These are phyloP conservation scores for Arabidopsis lyrata DNA, from an alignment of 441 rosid species.

Conservation along the genomic window DNA sequence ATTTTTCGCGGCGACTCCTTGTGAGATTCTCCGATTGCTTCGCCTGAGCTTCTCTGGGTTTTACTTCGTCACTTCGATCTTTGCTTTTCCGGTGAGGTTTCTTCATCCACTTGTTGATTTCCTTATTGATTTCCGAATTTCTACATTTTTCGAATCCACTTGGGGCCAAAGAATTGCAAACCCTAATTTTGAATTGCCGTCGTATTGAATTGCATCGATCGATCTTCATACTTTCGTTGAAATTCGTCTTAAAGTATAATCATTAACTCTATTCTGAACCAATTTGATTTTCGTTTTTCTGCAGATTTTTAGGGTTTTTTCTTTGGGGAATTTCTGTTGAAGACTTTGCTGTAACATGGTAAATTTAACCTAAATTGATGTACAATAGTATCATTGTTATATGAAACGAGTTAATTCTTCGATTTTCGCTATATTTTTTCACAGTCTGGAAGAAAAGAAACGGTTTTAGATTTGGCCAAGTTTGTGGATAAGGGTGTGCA, in stretches of 20 bases:
- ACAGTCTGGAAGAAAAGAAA: constrained; percentile 89
- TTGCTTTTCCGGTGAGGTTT: background rate
- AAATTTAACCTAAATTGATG: background rate
- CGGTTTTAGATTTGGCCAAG: constrained; percentile 89
- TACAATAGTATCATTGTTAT: background rate
- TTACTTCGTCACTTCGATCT: background rate
- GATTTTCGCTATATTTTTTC: background rate
- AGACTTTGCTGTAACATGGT: constrained; percentile 35
- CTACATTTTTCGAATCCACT: too few relatives aligned
- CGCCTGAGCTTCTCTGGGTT: background rate
- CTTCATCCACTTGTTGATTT: background rate
- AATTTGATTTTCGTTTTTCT: constrained; percentile 5
- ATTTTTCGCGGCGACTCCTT: too few relatives aligned
- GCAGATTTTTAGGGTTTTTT: constrained; percentile 1
- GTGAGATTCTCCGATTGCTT: background rate
- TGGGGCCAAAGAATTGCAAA: background rate
- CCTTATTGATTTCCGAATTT: background rate
- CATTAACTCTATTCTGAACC: background rate
- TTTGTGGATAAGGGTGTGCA: constrained; percentile 95
- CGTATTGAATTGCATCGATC: background rate
- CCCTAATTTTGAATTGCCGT: background rate
- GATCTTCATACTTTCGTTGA: background rate
- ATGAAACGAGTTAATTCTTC: background rate
- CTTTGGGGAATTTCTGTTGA: background rate
- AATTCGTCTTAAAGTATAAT: background rate